Evolutionary conservation across 1,139 yeast species (phyloP), one percentile per base, ranked within the genome.

Genomic region (Yamadazyma jaroonii): DNA sequence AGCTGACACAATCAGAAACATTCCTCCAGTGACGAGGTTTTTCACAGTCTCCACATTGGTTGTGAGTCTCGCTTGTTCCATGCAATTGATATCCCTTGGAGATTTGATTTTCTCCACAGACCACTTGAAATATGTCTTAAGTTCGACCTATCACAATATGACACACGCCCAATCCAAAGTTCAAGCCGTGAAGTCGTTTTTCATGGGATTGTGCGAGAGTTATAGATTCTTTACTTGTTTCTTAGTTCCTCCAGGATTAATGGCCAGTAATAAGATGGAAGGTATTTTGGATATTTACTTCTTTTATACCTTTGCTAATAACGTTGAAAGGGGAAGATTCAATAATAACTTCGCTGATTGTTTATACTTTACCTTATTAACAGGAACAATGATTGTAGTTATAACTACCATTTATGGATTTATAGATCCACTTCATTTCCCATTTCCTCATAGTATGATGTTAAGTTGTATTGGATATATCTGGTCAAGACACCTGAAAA

Each of bases 401-500:
- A 39, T 63, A 6, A 57, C 67, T 10, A 42, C 65, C 6, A 40
- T 59, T 6, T 61, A 67, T 35, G 53, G 54, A n/a, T 40, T 54
- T 7, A 47, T 61, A 24, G 56, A 53, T 31, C 42, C 48, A 0
- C n/a, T 25, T 6, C 53, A 52, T 37, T 43, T 53, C 31, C 56
- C 63, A 0, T 36, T 47, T 11, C 65, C 62, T 45, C 72, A 67
- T 43, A 61, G 54, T 34, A 59, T 62, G 60, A 62, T 77, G 57
- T 56, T 76, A 25, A 69, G 79, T 5, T 77, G 83, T 29, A 64
- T 79, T 37, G 74, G 81, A 2, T 79, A 71, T 50, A 69, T 79
- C 25, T 79, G 84, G 84, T 74, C 82, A 13, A 59, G 84, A 30
- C 59, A 68, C 2, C 71, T 66, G 54, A 75, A 77, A 53, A 67